These are phyloP conservation scores for Aspergillus proliferans DNA, from an alignment of 2,329 filamentous ascomycete species.

Conservation along the genomic window DNA sequence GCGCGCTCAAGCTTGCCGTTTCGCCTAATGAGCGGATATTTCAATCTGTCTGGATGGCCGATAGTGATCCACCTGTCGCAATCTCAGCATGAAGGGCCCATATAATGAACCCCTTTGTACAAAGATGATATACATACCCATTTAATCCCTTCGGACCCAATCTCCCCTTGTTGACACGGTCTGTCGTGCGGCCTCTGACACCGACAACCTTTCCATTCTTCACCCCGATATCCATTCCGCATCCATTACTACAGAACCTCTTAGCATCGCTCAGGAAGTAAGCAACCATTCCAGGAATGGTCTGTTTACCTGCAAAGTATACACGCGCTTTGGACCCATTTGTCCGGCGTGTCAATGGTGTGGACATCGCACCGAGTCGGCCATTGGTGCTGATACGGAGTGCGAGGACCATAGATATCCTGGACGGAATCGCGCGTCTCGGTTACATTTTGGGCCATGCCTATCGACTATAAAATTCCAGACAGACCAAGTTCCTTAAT, in stretches of 20 bases:
- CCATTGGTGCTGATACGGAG: slow-evolving; percentile 31
- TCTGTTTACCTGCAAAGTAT: slow-evolving; percentile 32
- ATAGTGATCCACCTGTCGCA: slow-evolving; percentile 22
- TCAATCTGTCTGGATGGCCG: slow-evolving; percentile 24
- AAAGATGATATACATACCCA: slow-evolving; percentile 14
- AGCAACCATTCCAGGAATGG: not conserved
- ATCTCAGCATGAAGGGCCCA: not conserved
- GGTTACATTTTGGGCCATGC: slow-evolving; percentile 2
- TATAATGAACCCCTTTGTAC: not conserved
- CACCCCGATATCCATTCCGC: slow-evolving; percentile 31
- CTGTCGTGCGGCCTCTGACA: slow-evolving; percentile 27
- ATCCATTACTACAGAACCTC: slow-evolving; percentile 27
- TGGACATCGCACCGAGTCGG: slow-evolving; percentile 25
- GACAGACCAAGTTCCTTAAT: too few relatives aligned
- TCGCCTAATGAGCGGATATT: slow-evolving; percentile 26
- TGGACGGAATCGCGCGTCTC: slow-evolving; percentile 24
- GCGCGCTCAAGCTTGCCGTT: slow-evolving; percentile 30
- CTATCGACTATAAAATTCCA: not conserved
- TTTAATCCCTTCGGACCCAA: slow-evolving; percentile 31
- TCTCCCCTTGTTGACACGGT: slow-evolving; percentile 32
- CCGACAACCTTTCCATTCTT: slow-evolving; percentile 33
- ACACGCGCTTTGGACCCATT: slow-evolving; percentile 37
- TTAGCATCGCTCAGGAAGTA: not conserved
- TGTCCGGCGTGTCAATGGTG: slow-evolving; percentile 27
- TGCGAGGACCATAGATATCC: slow-evolving; percentile 28